Evolutionary conservation across 2,329 filamentous ascomycete genomes (phyloP).

Genomic region (Bimuria novae-zelandiae): DNA sequence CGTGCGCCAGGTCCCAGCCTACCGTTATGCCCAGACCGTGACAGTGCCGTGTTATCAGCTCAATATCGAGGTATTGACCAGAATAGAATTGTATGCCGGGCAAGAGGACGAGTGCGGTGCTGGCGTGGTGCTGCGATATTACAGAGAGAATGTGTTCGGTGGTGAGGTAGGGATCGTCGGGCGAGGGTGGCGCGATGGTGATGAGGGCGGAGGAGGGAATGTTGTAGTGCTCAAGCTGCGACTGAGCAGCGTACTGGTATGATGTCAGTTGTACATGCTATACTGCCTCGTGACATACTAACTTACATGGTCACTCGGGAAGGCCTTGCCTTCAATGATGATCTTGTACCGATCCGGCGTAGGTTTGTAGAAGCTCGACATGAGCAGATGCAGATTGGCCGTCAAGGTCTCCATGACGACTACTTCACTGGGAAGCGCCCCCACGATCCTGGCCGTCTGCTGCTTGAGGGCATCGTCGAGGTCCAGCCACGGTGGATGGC

Average conservation of each 20-base stretch:
- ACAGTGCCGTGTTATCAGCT: conserved; percentile 76
- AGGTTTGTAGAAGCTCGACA: conserved; percentile 83
- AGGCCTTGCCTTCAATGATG: conserved; percentile 87
- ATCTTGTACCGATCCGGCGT: conserved; percentile 72
- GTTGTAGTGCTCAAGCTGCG: conserved; percentile 73
- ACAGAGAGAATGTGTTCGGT: conserved; percentile 72
- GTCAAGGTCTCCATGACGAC: conserved; percentile 89
- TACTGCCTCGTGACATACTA: neutral
- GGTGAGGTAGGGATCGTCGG: conserved; percentile 60
- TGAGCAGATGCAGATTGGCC: conserved; percentile 77
- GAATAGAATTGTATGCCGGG: conserved; percentile 93
- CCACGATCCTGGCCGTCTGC: conserved; percentile 74
- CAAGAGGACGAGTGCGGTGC: conserved; percentile 76
- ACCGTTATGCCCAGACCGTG: conserved; percentile 71
- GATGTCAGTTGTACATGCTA: neutral
- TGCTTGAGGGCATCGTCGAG: conserved; percentile 75
- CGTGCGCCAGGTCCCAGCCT: conserved; percentile 89
- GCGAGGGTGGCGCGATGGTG: conserved; percentile 66
- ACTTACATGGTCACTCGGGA: conserved; percentile 79
- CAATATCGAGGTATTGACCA: conserved; percentile 84
- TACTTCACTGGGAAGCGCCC: conserved; percentile 73
- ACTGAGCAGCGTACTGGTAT: conserved; percentile 76
- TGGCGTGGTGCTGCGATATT: conserved; percentile 75
- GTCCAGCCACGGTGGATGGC: conserved; percentile 74
- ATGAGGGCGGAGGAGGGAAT: conserved; percentile 72